Evolutionary conservation across 805 yeast genomes (phyloP), one percentile per base, ranked within the genome.

Genomic region (Wickerhamomyces bisporus): DNA sequence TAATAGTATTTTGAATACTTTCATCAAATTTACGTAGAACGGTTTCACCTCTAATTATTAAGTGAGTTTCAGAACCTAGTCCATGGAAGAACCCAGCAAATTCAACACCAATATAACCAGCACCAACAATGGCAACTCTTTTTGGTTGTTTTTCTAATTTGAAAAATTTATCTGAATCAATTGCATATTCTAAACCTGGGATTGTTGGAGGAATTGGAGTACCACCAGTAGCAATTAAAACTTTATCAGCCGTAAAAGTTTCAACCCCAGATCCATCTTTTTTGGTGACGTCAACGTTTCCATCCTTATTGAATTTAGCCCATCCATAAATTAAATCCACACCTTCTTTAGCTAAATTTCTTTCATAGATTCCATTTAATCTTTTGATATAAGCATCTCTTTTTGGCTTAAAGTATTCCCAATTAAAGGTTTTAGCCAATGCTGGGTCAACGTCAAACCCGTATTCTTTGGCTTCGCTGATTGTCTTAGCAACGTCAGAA

Each of bases 81-180:
- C 87, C 87, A 48, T 85, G 74, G 77, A 93, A 91, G 32, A 93
- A 88, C 45, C 98, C 98, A 6, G 97, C 84, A 36, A 93, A 74
- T 68, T 93, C 99, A 34, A 88, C 83, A 41, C 96, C 98, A 59
- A 93, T 93, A 66, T 93, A 93, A 31, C 99, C 99, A 27, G 96
- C 96, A 52, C 99, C 99, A 11, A 93, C 96, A 44, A 93, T 73
- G 2, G 94, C 98, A 21, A 91, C 98, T 34, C 80, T 73, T 63
- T 87, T 81, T 36, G 99, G 98, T 65, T 89, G 97, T 34, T 65
- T 56, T 43, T 75, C 81, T 48, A 93, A 69, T 46, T 75, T 76
- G 57, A 93, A 93, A 61, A 93, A 93, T 0, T 96, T 96, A 60
- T 93, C 95, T 16, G 96, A 86, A 37, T 83, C 79, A 43, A 78